Percentiles rank a stretch among this genome's conserved stretches.
These are phyloP conservation scores for Cutaneotrichosporon spelunceum DNA, from an alignment of 1,284 basidiomycete species.

Conservation along the genomic window DNA sequence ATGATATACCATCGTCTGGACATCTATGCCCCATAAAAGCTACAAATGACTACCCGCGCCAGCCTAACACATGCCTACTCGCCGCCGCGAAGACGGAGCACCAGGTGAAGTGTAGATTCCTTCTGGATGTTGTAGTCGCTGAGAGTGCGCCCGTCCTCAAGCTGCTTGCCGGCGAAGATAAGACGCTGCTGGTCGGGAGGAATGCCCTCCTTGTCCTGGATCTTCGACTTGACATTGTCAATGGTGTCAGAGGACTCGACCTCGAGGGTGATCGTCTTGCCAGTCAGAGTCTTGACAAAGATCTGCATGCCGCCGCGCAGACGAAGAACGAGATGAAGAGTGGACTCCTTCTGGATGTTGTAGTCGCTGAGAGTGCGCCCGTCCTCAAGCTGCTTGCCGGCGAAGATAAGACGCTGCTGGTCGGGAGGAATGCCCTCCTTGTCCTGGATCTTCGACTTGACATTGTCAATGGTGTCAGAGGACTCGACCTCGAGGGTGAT, in stretches of 20 bases:
- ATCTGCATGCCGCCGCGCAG: slow-evolving; percentile 76
- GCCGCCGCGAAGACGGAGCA: slow-evolving; percentile 50
- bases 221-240: slow-evolving; percentile 61
- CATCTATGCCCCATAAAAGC: slow-evolving; percentile 2
- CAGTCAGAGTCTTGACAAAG: slow-evolving; percentile 63
- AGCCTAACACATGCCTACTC: slow-evolving; percentile 45
- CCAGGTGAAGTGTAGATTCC: slow-evolving; percentile 53
- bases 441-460: slow-evolving; percentile 93
- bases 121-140: slow-evolving; percentile 71
- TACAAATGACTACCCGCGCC: neutral
- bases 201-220: slow-evolving; percentile 65
- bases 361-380: slow-evolving; percentile 86
- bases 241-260: slow-evolving; percentile 61
- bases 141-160: slow-evolving; percentile 92
- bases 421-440: slow-evolving; percentile 81
- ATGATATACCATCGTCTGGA: slow-evolving; percentile 7
- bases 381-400: slow-evolving; percentile 96
- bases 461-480: slow-evolving; percentile 94
- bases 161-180: slow-evolving; percentile 93
- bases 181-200: slow-evolving; percentile 91
- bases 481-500: slow-evolving; percentile 94
- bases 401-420: slow-evolving; percentile 97
- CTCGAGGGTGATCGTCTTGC: slow-evolving; percentile 60
- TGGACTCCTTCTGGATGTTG: slow-evolving; percentile 92
- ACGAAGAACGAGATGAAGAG: slow-evolving; percentile 91